Evolutionary conservation across 495 filamentous ascomycete species (phyloP).

Genomic region (Aspergillus panamensis): DNA sequence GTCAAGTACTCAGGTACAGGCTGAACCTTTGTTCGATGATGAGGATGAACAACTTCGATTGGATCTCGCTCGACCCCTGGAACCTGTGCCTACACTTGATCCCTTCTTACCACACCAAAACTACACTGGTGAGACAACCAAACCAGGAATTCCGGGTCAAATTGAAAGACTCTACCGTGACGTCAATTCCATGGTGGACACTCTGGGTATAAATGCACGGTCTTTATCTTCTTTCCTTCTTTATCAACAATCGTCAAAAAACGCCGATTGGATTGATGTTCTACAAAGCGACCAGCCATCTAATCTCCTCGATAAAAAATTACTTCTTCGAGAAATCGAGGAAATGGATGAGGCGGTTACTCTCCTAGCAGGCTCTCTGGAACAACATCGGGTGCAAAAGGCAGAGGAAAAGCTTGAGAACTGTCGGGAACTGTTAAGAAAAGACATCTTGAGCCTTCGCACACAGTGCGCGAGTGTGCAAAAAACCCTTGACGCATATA

Average conservation of each 20-base stretch:
- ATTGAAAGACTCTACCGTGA: constrained; percentile 87
- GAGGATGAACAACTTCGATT: constrained; percentile 61
- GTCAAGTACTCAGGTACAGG: constrained; percentile 27
- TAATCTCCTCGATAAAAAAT: constrained; percentile 54
- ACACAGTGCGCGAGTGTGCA: constrained; percentile 69
- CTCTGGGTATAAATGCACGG: constrained; percentile 80
- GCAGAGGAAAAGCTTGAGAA: constrained; percentile 59
- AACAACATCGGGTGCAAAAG: constrained; percentile 60
- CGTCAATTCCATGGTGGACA: constrained; percentile 95
- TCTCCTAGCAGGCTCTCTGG: constrained; percentile 54
- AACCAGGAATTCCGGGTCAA: constrained; percentile 65
- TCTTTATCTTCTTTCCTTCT: constrained; percentile 67
- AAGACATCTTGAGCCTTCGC: constrained; percentile 63
- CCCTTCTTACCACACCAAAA: constrained; percentile 67
- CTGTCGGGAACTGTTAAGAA: constrained; percentile 55
- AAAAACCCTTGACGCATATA: constrained; percentile 65
- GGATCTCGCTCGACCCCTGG: constrained; percentile 51
- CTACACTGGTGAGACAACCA: constrained; percentile 55
- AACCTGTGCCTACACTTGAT: constrained; percentile 52
- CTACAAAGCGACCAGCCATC: constrained; percentile 41
- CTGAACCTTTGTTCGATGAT: constrained; percentile 50
- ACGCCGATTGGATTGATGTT: constrained; percentile 47
- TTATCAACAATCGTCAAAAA: constrained; percentile 50
- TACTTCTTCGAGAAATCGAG: constrained; percentile 67
- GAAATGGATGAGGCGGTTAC: constrained; percentile 57